Percentiles rank a stretch among this genome's conserved stretches.
Evolutionary conservation across 371 early-diverging fungal genomes (phyloP).

Genomic region (Pancytospora philotis): DNA sequence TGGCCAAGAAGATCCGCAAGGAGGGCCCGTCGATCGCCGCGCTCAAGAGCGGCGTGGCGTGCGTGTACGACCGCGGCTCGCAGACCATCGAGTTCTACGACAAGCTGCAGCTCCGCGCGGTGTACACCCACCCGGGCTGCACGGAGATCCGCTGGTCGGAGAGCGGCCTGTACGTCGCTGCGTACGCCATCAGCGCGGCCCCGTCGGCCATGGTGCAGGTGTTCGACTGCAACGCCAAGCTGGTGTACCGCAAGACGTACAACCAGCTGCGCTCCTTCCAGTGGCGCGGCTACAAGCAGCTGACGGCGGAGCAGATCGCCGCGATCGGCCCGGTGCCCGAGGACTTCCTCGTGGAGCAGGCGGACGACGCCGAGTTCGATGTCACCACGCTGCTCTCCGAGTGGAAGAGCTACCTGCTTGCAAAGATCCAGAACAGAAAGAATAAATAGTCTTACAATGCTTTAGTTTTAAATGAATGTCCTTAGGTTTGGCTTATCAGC

Average conservation of each 20-base stretch:
- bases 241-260: slow-evolving; percentile 42
- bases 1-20: slow-evolving; percentile 25
- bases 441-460: too few relatives aligned
- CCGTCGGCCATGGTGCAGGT: slow-evolving; percentile 42
- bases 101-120: slow-evolving; percentile 16
- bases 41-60: background rate
- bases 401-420: slow-evolving; percentile 39
- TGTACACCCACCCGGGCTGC: slow-evolving; percentile 31
- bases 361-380: slow-evolving; percentile 10
- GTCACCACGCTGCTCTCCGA: slow-evolving; percentile 10
- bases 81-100: slow-evolving; percentile 50
- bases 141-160: slow-evolving; percentile 44
- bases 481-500: too few relatives aligned
- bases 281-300: slow-evolving; percentile 38
- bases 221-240: slow-evolving; percentile 43
- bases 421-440: background rate
- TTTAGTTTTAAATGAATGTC: too few relatives aligned
- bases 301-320: slow-evolving; percentile 20
- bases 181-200: slow-evolving; percentile 3
- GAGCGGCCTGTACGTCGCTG: slow-evolving; percentile 38
- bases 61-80: slow-evolving; percentile 24
- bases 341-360: background rate
- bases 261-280: slow-evolving; percentile 20
- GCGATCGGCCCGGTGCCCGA: slow-evolving; percentile 5
- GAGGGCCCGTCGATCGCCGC: slow-evolving; percentile 21